A percentile compares a stretch with the other conserved stretches of the same genome.
These are phyloP conservation scores for Serendipita sp. DNA, from an alignment of 768 basidiomycete genomes.

Conservation along the genomic window DNA sequence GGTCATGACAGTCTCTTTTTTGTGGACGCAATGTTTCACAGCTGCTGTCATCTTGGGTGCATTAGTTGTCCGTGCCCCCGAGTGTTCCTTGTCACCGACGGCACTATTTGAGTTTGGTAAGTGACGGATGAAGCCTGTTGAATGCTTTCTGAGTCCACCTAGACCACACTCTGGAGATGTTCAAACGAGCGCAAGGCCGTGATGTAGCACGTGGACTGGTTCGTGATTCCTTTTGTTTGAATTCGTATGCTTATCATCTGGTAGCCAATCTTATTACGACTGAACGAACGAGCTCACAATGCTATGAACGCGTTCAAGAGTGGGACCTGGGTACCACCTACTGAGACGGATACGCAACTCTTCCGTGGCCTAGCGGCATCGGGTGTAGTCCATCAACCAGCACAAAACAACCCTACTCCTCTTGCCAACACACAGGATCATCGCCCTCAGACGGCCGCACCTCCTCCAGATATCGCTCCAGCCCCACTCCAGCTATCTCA, in stretches of 20 bases:
- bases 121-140: not conserved
- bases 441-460: too few species aligned
- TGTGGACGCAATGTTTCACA: not conserved
- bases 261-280: not conserved
- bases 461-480: too few species aligned
- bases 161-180: not conserved
- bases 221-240: not conserved
- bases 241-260: not conserved
- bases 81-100: not conserved
- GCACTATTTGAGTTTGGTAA: not conserved
- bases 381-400: not conserved
- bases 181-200: not conserved
- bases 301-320: not conserved
- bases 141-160: not conserved
- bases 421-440: not conserved
- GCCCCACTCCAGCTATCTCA: too few species aligned
- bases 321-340: not conserved
- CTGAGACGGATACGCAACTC: not conserved
- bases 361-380: not conserved
- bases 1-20: not conserved
- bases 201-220: not conserved
- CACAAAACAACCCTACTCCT: not conserved
- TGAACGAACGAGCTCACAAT: not conserved
- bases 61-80: not conserved
- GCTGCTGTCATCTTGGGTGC: not conserved